phyloP scores from a whole-genome alignment of 2,329 filamentous ascomycete species.

The Diaporthe amygdali region DNA sequence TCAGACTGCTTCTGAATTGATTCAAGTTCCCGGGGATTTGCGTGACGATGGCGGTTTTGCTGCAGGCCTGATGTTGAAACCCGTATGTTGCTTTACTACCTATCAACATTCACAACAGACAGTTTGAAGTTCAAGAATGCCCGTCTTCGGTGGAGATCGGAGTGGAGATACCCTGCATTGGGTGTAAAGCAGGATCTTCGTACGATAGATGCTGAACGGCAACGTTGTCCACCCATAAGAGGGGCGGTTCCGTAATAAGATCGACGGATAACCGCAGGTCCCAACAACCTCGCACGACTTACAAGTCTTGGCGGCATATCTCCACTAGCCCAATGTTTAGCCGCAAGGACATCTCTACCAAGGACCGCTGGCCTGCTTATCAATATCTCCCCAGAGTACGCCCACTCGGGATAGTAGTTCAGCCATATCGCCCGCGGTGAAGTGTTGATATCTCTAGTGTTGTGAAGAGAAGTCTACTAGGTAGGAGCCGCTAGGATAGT shows the following conservation, averaged over 20 bases:
- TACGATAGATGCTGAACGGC: not conserved
- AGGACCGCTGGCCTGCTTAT: not conserved
- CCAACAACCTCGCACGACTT: not conserved
- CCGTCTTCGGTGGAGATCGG: not conserved
- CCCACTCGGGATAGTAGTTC: not conserved
- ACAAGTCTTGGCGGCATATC: not conserved
- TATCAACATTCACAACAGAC: not conserved
- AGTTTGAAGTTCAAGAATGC: not conserved
- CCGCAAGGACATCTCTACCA: not conserved
- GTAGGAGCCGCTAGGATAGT: too few species aligned
- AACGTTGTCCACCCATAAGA: not conserved
- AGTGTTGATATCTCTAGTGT: too few species aligned
- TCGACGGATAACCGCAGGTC: slow-evolving; percentile 7
- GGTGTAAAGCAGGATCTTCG: not conserved
- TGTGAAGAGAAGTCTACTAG: too few species aligned
- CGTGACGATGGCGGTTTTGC: too few species aligned
- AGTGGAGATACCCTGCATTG: too few species aligned
- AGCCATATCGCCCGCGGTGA: too few species aligned
- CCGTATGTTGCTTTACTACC: too few species aligned
- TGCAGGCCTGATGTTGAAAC: too few species aligned
- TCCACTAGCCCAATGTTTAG: not conserved
- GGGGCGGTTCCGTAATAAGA: slow-evolving; percentile 3
- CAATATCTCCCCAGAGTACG: not conserved
- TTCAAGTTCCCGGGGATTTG: too few species aligned
- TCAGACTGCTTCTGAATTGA: too few species aligned